These are phyloP conservation scores for Cavenderia fasciculata DNA, from an alignment of 78 protist species.

Conservation along the genomic window DNA sequence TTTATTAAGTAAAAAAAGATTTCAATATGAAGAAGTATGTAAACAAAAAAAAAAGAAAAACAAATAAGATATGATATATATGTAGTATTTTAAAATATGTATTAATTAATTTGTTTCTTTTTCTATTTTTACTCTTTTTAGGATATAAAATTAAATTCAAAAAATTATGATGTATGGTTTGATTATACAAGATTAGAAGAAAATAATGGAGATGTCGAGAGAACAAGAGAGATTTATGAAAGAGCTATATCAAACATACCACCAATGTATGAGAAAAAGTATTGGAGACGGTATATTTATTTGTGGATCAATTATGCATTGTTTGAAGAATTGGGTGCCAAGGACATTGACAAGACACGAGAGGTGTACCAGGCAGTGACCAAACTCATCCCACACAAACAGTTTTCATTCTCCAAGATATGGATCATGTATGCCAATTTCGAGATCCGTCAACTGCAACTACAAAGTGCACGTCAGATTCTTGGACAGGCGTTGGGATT, in stretches of 20 bases:
- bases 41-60: too few species aligned
- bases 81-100: too few species aligned
- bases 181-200: constrained; percentile 97
- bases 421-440: constrained; percentile 95
- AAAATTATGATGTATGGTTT: constrained; percentile 98
- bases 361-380: constrained; percentile 86
- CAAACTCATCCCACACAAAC: constrained; percentile 92
- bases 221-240: constrained; percentile 95
- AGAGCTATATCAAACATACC: constrained; percentile 97
- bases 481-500: constrained; percentile 87
- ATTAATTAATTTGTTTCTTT: too few species aligned
- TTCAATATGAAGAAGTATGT: constrained; percentile 92
- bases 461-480: constrained; percentile 57
- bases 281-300: constrained; percentile 97
- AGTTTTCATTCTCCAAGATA: constrained; percentile 96
- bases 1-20: constrained; percentile 83
- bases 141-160: constrained; percentile 72
- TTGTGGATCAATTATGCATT: constrained; percentile 98
- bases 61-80: too few species aligned
- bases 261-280: constrained; percentile 90
- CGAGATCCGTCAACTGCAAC: constrained; percentile 91
- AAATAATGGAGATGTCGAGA: constrained; percentile 72
- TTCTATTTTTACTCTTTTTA: neutral
- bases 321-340: constrained; percentile 92
- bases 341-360: constrained; percentile 92